A percentile compares a stretch with the other conserved stretches of the same genome.
Evolutionary conservation across 2,329 filamentous ascomycete species (phyloP).

Genomic region (Dryadomyces quercivorus): DNA sequence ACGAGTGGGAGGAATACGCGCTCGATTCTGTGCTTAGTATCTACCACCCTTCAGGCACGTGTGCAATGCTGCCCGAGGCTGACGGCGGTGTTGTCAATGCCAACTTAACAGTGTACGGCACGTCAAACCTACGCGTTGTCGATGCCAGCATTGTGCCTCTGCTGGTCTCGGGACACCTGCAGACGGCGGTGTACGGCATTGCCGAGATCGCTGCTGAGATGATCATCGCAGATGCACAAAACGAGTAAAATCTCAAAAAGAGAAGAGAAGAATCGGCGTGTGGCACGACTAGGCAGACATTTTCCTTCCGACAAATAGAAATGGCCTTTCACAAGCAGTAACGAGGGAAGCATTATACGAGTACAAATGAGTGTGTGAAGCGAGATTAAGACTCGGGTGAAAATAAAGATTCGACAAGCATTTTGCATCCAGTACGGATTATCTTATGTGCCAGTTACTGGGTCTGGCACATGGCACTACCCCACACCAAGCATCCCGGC

Average conservation of each 20-base stretch:
- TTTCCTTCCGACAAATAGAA: too few relatives aligned
- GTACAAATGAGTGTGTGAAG: too few relatives aligned
- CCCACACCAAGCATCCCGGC: too few relatives aligned
- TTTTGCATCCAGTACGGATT: too few relatives aligned
- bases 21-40: constrained; percentile 12
- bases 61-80: constrained; percentile 31
- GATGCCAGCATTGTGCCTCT: constrained; percentile 39
- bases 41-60: constrained; percentile 32
- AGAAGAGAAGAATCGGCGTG: too few relatives aligned
- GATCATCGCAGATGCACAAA: constrained; percentile 9
- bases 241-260: neutral
- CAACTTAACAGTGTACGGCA: constrained; percentile 32
- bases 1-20: constrained; percentile 9
- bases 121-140: constrained; percentile 33
- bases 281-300: too few relatives aligned
- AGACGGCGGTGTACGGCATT: constrained; percentile 40
- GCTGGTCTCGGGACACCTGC: constrained; percentile 30
- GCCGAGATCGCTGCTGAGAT: constrained; percentile 30
- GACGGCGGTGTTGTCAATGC: constrained; percentile 26
- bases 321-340: too few relatives aligned
- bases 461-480: too few relatives aligned
- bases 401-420: too few relatives aligned
- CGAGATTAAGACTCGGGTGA: too few relatives aligned
- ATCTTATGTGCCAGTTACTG: too few relatives aligned
- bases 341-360: too few relatives aligned